phyloP scores from a whole-genome alignment of 345 rosid genomes.

The Odontarrhena argentea region DNA sequence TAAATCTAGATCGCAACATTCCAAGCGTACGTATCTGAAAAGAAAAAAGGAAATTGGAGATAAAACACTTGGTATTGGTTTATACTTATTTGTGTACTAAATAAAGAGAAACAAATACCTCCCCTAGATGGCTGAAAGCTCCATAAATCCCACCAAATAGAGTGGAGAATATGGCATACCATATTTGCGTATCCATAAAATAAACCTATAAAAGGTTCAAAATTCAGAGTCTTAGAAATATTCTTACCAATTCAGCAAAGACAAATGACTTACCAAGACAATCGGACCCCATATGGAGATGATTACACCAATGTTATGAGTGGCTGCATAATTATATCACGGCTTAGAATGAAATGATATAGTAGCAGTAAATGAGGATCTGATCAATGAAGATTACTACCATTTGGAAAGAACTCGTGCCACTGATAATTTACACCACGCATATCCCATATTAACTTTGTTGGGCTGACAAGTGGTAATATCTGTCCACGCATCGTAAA shows the following conservation, averaged over 20 bases:
- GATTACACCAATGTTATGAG: constrained; percentile 78
- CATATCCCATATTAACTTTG: constrained; percentile 73
- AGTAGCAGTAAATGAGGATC: constrained; percentile 8
- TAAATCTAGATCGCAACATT: constrained; percentile 92
- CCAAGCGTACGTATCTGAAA: constrained; percentile 89
- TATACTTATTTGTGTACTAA: constrained; percentile 9
- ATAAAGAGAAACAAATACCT: constrained; percentile 57
- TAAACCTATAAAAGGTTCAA: constrained; percentile 63
- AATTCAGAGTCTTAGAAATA: constrained; percentile 26
- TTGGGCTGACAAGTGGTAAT: constrained; percentile 80
- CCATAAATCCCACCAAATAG: constrained; percentile 95
- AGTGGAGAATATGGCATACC: constrained; percentile 96
- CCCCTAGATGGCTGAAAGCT: constrained; percentile 96
- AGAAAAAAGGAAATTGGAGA: constrained; percentile 14
- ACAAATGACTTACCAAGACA: constrained; percentile 64
- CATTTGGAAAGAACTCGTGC: constrained; percentile 89
- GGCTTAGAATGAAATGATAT: constrained; percentile 28
- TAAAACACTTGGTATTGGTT: neutral
- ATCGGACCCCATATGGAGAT: constrained; percentile 96
- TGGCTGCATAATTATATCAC: constrained; percentile 51
- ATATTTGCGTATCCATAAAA: constrained; percentile 94
- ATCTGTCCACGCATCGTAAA: constrained; percentile 54
- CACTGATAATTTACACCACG: constrained; percentile 63
- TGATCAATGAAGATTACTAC: constrained; percentile 43
- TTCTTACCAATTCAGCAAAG: constrained; percentile 21